Evolutionary conservation across 139 green algal species (phyloP), one percentile per base, ranked within the genome.

Genomic region (Coelastrella sp.): DNA sequence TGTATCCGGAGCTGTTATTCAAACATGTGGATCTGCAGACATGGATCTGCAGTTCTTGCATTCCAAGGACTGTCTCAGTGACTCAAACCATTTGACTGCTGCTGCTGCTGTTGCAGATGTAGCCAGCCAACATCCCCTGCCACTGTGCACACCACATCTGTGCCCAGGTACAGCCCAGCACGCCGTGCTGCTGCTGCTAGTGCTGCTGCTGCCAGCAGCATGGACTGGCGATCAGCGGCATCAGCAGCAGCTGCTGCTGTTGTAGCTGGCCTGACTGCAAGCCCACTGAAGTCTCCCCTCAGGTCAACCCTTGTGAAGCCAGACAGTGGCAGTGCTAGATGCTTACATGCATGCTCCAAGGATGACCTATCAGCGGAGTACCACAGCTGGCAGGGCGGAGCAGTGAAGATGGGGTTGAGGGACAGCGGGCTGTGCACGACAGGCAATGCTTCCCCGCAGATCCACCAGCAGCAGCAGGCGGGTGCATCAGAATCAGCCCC

Each of bases 171-270:
- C 10, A 76, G 68, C 68, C 68, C 68, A 27, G 68, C 7, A 11
- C 68, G 68, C 68, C 10, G 17, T 35, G 68, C 68, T 76, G 68
- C 63, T 70, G 63, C 63, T 70, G 63, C 68, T 76, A 19, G 15
- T 76, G 68, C 68, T 24, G 68, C 24, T 8, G 8, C 68, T 19
- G 25, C 12, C 14, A 24, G 22, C 8, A 58, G 25, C 74, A 58
- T 25, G 19, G 59, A 86, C 20, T 86, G 81, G 81, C 58, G 81
- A 4, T 65, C n/a, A 81, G 81, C 81, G 20, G 81, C 81, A 57
- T 86, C 81, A 59, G 81, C 81, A 25, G 81, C 81, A 58, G 81
- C 81, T 9, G 58, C 81, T 74, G 81, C 81, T 60, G 81, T 86
- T 6, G 59, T 86, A 17, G 59, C 81, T n/a, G 81, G 81, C 9